Base-by-base conservation (phyloP, 2,329 filamentous ascomycete genomes). In the Chalaropsis thielavioides region DNA sequence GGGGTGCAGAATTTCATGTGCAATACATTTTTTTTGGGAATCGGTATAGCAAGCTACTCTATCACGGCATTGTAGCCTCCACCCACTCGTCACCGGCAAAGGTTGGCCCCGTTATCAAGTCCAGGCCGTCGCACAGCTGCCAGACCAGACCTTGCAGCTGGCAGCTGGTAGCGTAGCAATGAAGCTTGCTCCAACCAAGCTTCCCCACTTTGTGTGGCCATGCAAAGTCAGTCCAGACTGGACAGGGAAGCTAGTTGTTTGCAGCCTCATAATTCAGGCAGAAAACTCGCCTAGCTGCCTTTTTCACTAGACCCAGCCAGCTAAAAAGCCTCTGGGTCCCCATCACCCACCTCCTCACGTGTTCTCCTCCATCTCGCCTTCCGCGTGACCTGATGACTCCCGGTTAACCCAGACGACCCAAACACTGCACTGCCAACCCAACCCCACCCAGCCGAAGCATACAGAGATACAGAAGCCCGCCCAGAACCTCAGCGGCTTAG, bases 301-400 rank as follows among this genome's bases (percentile, higher is more conserved):
- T 35, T 38, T 31, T 31, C 24, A 64, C 58, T 58, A 24, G 54
- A 44, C 49, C 62, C 17, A 56, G 63, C 62, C 17, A 56, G 63
- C 41, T 49, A 64, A 44, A 67, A 67, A 64, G 56, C 62, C 58
- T 64, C 35, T 41, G 58, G 58, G 46, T 51, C 22, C 27, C 41
- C 61, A 40, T 27, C 72, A 73, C 72, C 71, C 72, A 73, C 70
- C 67, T 51, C 72, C 74, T 73, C 74, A 76, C 74, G 74, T 76
- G 74, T 74, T 75, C 71, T 71, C 70, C 70, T 70, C 71, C 70
- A 72, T 73, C 70, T 69, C 24, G 24, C 69, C 71, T 69, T 70
- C 74, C 74, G 73, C 74, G 74, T 76, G 75, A 76, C 74, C 73
- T 60, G 62, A 63, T 54, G 61, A 58, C 44, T 44, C 56, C 41